These are phyloP conservation scores for Mycothermus thermophilus DNA, from an alignment of 495 filamentous ascomycete species.

Conservation along the genomic window DNA sequence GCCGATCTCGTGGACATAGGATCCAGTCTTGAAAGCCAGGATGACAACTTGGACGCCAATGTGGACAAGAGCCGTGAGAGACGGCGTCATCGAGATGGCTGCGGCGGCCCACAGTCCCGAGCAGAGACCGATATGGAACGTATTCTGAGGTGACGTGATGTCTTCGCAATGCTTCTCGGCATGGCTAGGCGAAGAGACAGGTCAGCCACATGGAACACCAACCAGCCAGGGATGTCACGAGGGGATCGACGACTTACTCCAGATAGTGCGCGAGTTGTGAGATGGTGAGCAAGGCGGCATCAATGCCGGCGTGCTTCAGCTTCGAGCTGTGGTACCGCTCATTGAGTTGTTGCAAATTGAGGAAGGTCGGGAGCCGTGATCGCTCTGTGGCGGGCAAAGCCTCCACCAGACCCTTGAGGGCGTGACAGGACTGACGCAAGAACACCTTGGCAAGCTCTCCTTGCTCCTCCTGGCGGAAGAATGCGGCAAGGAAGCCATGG, in stretches of 20 bases:
- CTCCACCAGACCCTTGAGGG: constrained; percentile 50
- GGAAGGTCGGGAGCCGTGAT: constrained; percentile 51
- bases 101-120: constrained; percentile 60
- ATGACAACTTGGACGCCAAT: constrained; percentile 56
- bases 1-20: constrained; percentile 39
- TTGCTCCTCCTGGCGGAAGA: constrained; percentile 43
- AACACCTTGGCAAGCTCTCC: constrained; percentile 53
- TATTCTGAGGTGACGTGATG: constrained; percentile 27
- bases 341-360: constrained; percentile 54
- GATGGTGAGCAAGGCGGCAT: constrained; percentile 55
- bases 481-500: constrained; percentile 50
- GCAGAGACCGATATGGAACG: constrained; percentile 49
- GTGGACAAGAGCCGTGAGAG: constrained; percentile 52
- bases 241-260: constrained; percentile 45
- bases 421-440: constrained; percentile 46
- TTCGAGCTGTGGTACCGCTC: constrained; percentile 48
- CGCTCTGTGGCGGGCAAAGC: constrained; percentile 45
- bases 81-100: constrained; percentile 53
- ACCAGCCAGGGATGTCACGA: no score
- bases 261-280: constrained; percentile 65
- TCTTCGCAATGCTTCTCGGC: constrained; percentile 34
- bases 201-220: no score
- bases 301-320: constrained; percentile 44
- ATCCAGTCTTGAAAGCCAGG: constrained; percentile 58
- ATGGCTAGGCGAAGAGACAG: constrained; percentile 23